Base-by-base conservation (phyloP, 73 alveolate species). In the Urostyla sp. region DNA sequence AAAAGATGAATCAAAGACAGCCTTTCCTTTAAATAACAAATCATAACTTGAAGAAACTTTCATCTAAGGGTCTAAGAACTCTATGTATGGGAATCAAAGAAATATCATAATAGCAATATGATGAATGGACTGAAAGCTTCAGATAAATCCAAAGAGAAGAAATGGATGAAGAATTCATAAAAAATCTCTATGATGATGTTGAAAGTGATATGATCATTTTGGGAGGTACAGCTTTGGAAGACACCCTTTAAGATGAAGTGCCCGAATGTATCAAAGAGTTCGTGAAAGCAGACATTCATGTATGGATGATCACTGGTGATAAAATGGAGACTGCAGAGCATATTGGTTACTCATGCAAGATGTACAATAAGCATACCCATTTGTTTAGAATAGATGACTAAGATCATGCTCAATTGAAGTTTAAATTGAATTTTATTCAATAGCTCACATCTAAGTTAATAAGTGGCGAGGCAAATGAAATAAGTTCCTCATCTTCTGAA, bases 231-330 rank as follows among this genome's bases (percentile, higher is more conserved):
- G 79, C 83, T 48, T 59, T 87, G 38, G 96, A 90, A 58, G 96
- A 90, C 80, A 40, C 72, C 51, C 88, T 90, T 1, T 89, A 90
- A 46, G 94, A 90, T 54, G 75, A 81, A 46, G 96, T 90, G 0
- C 96, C 96, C 4, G 96, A 80, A 31, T 72, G 94, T 15, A 92
- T 92, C 54, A 80, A 82, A 26, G 57, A 87, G 45, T 53, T 92
- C 81, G 67, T 90, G 66, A 67, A 88, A 26, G 93, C 96, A 23
- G 87, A 90, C 57, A 92, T 92, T 21, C 87, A 86, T 66, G 88
- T 92, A 21, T 92, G 98, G 98, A 90, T 92, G 58, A 75, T 92
- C 49, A 92, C 98, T 15, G 98, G 98, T 36, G 98, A 92, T 69
- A 92, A 92, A 81, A 69, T 80, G 60, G 98, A 92, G 56, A 92